These are phyloP conservation scores for Agaricales sp. DNA, from an alignment of 1,284 basidiomycete species.

Conservation along the genomic window DNA sequence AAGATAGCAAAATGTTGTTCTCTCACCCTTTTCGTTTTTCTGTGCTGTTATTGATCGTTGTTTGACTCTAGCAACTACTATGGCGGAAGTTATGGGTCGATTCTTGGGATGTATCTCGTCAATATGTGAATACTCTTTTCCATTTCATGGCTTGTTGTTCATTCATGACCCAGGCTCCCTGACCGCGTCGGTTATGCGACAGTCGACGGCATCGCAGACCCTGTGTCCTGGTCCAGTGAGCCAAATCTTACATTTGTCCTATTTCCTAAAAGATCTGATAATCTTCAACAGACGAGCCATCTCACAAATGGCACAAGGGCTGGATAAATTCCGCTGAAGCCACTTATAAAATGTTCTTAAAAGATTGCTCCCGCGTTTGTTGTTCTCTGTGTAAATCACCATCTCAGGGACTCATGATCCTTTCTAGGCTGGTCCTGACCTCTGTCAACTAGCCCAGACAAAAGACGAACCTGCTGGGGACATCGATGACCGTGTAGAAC, in stretches of 20 bases:
- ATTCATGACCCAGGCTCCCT: slow-evolving; percentile 11
- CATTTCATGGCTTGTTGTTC: background rate
- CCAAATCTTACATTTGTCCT: background rate
- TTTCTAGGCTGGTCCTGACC: slow-evolving; percentile 21
- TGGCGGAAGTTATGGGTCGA: slow-evolving; percentile 16
- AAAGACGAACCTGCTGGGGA: slow-evolving; percentile 16
- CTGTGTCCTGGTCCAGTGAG: slow-evolving; percentile 20
- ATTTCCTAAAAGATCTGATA: background rate
- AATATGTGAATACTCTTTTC: slow-evolving; percentile 16
- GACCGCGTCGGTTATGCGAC: slow-evolving; percentile 13
- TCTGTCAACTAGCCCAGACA: slow-evolving; percentile 18
- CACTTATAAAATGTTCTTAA: slow-evolving; percentile 22
- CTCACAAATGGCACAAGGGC: slow-evolving; percentile 22
- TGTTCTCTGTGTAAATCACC: no score
- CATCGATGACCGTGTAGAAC: slow-evolving; percentile 22
- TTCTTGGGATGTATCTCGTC: slow-evolving; percentile 16
- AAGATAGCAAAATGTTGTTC: slow-evolving; percentile 27
- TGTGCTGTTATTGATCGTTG: slow-evolving; percentile 1
- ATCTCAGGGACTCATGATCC: no score
- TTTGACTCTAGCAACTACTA: slow-evolving; percentile 13
- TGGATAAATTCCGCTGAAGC: slow-evolving; percentile 21
- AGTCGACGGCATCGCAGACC: slow-evolving; percentile 17
- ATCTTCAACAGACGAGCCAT: slow-evolving; percentile 18
- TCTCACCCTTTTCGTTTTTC: slow-evolving; percentile 4
- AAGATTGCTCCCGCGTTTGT: slow-evolving; percentile 24